These are phyloP conservation scores for Phragmites australis DNA, from an alignment of 176 grass and related monocot species.

Conservation along the genomic window DNA sequence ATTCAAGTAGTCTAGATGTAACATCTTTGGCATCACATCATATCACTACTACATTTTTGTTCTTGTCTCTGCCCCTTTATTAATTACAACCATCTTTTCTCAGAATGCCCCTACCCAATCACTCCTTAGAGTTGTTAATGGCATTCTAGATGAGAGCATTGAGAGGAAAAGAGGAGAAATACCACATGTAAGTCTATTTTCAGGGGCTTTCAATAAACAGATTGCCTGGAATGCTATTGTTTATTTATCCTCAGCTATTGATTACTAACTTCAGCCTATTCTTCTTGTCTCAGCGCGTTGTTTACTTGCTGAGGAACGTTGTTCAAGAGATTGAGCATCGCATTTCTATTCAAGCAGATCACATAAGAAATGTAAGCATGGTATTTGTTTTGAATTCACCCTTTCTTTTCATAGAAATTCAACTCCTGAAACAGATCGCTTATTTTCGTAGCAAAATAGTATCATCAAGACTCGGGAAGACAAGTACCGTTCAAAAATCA, in stretches of 20 bases:
- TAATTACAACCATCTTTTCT: conserved; percentile 44
- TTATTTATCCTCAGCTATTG: conserved; percentile 30
- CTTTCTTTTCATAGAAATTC: conserved; percentile 12
- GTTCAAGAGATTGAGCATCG: conserved; percentile 95
- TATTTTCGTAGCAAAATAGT: conserved; percentile 82
- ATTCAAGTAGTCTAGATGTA: conserved; percentile 95
- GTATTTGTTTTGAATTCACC: conserved; percentile 28
- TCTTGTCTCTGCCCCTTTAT: not conserved
- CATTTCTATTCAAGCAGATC: conserved; percentile 87
- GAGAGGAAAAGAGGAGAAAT: conserved; percentile 98
- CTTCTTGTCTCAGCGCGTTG: conserved; percentile 63
- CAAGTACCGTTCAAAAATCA: conserved; percentile 90
- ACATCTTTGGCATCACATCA: conserved; percentile 40
- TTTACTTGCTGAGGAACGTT: conserved; percentile 82
- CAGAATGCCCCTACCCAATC: conserved; percentile 94
- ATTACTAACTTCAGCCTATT: conserved; percentile 36
- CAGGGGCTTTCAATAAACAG: not conserved
- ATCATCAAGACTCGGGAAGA: conserved; percentile 75
- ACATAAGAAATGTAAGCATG: conserved; percentile 86
- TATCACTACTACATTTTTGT: conserved; percentile 14
- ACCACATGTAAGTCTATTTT: conserved; percentile 73
- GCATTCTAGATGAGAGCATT: conserved; percentile 98
- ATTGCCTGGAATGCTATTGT: not conserved
- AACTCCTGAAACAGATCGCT: conserved; percentile 26
- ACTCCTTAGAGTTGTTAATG: conserved; percentile 88